Evolutionary conservation across 768 basidiomycete genomes (phyloP), one percentile per base, ranked within the genome.

Genomic region (Gloeophyllum trabeum): DNA sequence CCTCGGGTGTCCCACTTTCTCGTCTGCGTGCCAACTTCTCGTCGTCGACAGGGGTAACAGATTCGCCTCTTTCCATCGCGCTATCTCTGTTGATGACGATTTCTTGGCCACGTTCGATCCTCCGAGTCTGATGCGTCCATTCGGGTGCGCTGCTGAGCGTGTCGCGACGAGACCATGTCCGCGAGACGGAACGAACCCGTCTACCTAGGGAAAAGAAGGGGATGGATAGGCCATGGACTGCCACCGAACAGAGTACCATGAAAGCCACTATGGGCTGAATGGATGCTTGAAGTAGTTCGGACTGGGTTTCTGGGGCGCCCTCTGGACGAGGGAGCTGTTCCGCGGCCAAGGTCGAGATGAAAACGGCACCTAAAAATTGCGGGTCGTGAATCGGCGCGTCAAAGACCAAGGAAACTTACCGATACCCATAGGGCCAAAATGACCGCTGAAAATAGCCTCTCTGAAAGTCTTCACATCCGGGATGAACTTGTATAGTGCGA

Each of bases 181-280:
- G 75, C 12, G 87, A 84, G 42, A 89, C 82, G 14, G 75, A 81
- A 57, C 93, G 91, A n/a, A 97, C 91, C 20, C 91, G 78, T 23
- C 87, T 71, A 14, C 91, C 83, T 22, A 98, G 76, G 18, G 91
- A 91, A 68, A 97, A 96, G 56, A 83, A 84, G 0, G 94, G 91
- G 49, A 99, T 96, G 7, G 90, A 93, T 5, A 96, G 68, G 2
- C 91, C 93, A 53, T 90, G 88, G 14, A 86, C 76, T 14, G 83
- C 70, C 46, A 97, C 87, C 0, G 90, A 94, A 51, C 79, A 81
- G 5, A 99, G 71, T 3, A 99, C 96, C 77, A 98, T 80, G 61
- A 96, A 97, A 1, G 85, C 81, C 7, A 91, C 86, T 49, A 99
- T 88, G 0, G 96, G 96, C 56, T 93, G 86, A 43, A 98, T 92